Evolutionary conservation across 2,329 filamentous ascomycete species (phyloP).

Genomic region (Aspergillus fumigatus): DNA sequence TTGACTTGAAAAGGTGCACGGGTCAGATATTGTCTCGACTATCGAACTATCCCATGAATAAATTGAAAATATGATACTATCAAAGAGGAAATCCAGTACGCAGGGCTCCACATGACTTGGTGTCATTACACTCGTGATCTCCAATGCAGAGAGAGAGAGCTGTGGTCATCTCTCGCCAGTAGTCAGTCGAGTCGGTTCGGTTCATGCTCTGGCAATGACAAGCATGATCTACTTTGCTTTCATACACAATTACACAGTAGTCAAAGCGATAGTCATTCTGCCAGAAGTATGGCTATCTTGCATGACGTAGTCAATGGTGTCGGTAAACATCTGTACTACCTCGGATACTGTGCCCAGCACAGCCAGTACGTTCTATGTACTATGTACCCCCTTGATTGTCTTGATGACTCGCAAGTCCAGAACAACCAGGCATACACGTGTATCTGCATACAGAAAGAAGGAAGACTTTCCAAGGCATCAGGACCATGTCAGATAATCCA

Average conservation of each 20-base stretch:
- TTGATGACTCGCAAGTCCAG: not conserved
- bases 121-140: constrained; percentile 4
- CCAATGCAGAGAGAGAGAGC: constrained; percentile 8
- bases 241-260: not conserved
- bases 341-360: not conserved
- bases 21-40: too few species aligned
- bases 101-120: not conserved
- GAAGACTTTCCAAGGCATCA: not conserved
- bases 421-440: not conserved
- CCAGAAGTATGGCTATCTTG: not conserved
- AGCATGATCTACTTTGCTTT: not conserved
- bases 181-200: constrained; percentile 3
- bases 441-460: not conserved
- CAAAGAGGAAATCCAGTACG: not conserved
- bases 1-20: not conserved
- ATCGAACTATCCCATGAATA: too few species aligned
- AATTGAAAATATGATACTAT: not conserved
- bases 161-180: not conserved
- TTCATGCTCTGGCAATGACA: not conserved
- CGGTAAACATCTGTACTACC: not conserved
- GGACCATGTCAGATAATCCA: not conserved
- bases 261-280: not conserved
- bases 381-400: not conserved
- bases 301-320: not conserved
- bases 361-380: not conserved